Evolutionary conservation across 441 rosid genomes (phyloP).

Genomic region (Melastoma candidum): DNA sequence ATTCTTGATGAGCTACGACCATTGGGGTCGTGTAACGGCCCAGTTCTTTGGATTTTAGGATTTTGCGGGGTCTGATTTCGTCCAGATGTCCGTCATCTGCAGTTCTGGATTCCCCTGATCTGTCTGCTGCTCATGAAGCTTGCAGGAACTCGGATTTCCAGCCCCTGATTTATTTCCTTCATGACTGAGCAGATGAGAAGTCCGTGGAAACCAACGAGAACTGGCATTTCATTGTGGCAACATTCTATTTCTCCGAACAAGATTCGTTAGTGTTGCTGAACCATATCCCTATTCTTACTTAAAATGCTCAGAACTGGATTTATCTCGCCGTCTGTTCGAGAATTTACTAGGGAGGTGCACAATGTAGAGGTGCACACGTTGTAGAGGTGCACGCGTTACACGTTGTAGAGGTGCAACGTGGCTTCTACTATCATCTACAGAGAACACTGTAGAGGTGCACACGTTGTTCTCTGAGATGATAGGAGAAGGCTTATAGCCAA

Average conservation of each 20-base stretch:
- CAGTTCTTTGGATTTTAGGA: no score
- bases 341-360: constrained; percentile 11
- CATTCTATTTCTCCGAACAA: constrained; percentile 8
- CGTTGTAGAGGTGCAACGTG: no score
- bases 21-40: no score
- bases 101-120: no score
- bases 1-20: no score
- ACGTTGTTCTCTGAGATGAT: constrained; percentile 31
- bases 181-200: constrained; percentile 17
- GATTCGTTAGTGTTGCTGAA: constrained; percentile 23
- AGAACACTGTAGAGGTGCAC: constrained; percentile 27
- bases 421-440: background rate
- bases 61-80: no score
- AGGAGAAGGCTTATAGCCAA: constrained; percentile 27
- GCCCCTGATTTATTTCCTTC: constrained; percentile 18
- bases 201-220: constrained; percentile 17
- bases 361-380: no score
- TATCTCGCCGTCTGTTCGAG: constrained; percentile 27
- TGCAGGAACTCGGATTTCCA: no score
- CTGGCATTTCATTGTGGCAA: constrained; percentile 25
- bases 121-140: no score
- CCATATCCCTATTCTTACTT: constrained; percentile 21
- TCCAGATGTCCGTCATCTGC: no score
- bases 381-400: no score
- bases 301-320: constrained; percentile 23